These are phyloP conservation scores for Talaromyces stipitatus DNA, from an alignment of 495 filamentous ascomycete species.

Conservation along the genomic window DNA sequence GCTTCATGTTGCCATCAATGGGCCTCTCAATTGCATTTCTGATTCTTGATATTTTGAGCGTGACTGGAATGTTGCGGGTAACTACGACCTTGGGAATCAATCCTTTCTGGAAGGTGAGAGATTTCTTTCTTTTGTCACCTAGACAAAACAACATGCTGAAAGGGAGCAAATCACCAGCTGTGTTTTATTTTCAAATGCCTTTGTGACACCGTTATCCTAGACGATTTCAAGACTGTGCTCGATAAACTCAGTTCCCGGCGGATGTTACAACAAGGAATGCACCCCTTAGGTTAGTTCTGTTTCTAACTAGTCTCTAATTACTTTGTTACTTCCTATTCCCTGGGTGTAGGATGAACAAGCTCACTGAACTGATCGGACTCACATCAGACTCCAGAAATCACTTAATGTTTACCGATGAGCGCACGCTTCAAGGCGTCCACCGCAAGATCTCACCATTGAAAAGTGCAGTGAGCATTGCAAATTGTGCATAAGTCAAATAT, in stretches of 20 bases:
- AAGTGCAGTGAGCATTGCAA: not conserved
- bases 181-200: constrained; percentile 54
- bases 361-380: not conserved
- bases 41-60: constrained; percentile 27
- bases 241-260: constrained; percentile 17
- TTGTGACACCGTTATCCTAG: constrained; percentile 50
- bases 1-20: constrained; percentile 34
- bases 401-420: not conserved
- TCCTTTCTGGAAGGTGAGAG: constrained; percentile 8
- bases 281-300: not conserved
- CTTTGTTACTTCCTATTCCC: not conserved
- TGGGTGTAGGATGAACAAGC: not conserved
- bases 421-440: not conserved
- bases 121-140: constrained; percentile 1
- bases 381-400: not conserved
- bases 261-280: not conserved
- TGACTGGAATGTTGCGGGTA: constrained; percentile 1
- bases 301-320: not conserved
- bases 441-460: not conserved
- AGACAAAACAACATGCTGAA: not conserved
- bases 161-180: constrained; percentile 15
- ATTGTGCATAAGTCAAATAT: not conserved
- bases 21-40: constrained; percentile 32
- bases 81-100: constrained; percentile 6
- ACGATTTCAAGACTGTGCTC: constrained; percentile 56